These are phyloP conservation scores for Apiotrichum veenhuisii DNA, from an alignment of 1,284 basidiomycete species.

Conservation along the genomic window DNA sequence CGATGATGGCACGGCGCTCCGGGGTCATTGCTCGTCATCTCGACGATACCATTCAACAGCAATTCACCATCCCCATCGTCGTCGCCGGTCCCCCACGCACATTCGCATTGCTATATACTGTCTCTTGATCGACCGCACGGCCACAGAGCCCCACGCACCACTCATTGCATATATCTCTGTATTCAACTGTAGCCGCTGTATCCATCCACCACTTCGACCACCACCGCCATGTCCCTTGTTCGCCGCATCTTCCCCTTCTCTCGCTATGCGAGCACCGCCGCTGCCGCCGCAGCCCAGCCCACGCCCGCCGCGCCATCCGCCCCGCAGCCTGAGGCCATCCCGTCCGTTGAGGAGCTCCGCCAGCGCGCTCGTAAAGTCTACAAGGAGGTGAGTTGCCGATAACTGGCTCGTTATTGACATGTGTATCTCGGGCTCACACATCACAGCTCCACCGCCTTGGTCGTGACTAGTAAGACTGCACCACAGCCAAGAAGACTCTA, in stretches of 20 bases:
- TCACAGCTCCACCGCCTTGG: slow-evolving; percentile 48
- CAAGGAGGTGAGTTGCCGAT: slow-evolving; percentile 49
- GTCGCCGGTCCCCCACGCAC: too few species aligned
- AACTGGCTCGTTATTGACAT: too few species aligned
- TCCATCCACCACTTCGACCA: not conserved
- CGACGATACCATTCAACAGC: not conserved
- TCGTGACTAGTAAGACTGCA: slow-evolving; percentile 44
- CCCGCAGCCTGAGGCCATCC: slow-evolving; percentile 3
- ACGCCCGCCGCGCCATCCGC: not conserved
- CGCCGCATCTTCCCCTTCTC: slow-evolving; percentile 8
- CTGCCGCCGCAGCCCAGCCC: slow-evolving; percentile 2
- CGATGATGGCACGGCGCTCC: too few species aligned
- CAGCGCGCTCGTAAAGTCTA: slow-evolving; percentile 46
- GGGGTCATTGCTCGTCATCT: not conserved
- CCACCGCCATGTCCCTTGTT: slow-evolving; percentile 10
- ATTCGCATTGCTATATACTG: too few species aligned
- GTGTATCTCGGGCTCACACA: not conserved
- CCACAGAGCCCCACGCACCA: not conserved
- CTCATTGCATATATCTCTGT: not conserved
- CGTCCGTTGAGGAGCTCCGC: slow-evolving; percentile 25
- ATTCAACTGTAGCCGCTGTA: not conserved
- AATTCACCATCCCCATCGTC: slow-evolving; percentile 64
- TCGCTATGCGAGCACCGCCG: slow-evolving; percentile 13
- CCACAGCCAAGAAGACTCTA: not conserved
- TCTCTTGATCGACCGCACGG: too few species aligned